Base-by-base conservation (phyloP, 208 protist genomes). In the Wallacemonas sp. region DNA sequence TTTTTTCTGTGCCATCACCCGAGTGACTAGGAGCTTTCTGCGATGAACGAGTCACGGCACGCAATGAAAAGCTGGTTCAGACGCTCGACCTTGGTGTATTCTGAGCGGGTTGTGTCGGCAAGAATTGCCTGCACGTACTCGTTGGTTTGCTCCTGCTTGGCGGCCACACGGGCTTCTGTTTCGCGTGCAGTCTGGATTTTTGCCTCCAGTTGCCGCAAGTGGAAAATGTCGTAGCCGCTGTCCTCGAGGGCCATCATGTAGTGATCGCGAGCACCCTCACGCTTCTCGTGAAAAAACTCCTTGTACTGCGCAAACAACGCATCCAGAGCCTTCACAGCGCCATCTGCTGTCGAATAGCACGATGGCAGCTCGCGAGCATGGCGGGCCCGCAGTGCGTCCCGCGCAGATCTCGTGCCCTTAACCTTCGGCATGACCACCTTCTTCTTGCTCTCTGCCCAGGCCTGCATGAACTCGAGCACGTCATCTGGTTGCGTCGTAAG, bases 231-330 rank as follows among this genome's bases (percentile, higher is more conserved):
- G 23, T 61, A 59, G 33, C 79, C 74, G 52, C 79, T 84, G 66
- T 84, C 79, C 46, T 84, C 79, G 25, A 84, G 59, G 0, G 79
- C 57, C 48, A 84, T 69, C 59, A 84, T 44, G 61, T 84, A 84
- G 45, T 72, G 66, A 32, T 84, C 68, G 1, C 46, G 45, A 36
- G 61, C 65, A 5, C 73, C 66, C 22, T 75, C 55, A 18, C 65
- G 65, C 32, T 76, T 65, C 38, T 66, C 73, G 0, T 71, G 54
- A n/a, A 71, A 57, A 20, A 38, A 28, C 23, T 45, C 64, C 64
- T 57, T 61, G 22, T 59, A 59, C 14, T 29, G 52, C 4, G 52
- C 52, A 22, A 59, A 59, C 25, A 59, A 28, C 4, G 20, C 32
- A 3, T 3, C 4, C 18, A 59, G 65, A 4, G 18, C 57, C 32